Percentiles rank a stretch among this genome's conserved stretches.
phyloP scores from a whole-genome alignment of 1,284 basidiomycete species.

The Ustilago tritici region DNA sequence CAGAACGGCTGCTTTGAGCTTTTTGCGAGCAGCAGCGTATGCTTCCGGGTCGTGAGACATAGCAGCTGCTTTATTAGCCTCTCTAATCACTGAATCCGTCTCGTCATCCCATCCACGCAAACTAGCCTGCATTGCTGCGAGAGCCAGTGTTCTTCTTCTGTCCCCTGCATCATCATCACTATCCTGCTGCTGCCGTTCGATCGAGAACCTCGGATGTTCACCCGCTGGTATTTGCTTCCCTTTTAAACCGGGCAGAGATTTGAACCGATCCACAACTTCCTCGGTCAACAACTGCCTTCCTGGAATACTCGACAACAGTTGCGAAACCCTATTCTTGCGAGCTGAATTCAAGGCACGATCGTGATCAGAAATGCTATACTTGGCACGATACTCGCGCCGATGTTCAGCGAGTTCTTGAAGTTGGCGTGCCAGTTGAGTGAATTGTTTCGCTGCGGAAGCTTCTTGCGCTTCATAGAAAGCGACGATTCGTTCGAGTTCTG shows the following conservation, averaged over 20 bases:
- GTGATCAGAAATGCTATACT: constrained; percentile 35
- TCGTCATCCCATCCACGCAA: constrained; percentile 48
- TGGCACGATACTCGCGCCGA: constrained; percentile 58
- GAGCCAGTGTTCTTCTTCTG: constrained; percentile 54
- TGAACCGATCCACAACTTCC: constrained; percentile 27
- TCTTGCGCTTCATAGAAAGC: constrained; percentile 82
- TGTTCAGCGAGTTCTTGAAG: constrained; percentile 71
- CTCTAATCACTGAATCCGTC: constrained; percentile 45
- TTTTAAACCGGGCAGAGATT: constrained; percentile 11
- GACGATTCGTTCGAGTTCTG: constrained; percentile 57
- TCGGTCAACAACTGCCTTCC: constrained; percentile 14
- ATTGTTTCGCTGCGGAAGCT: constrained; percentile 76
- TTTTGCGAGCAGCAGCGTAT: constrained; percentile 84
- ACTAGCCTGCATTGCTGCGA: constrained; percentile 54
- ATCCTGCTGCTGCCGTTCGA: constrained; percentile 26
- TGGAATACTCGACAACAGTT: constrained; percentile 34
- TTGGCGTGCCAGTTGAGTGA: constrained; percentile 77
- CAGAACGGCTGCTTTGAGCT: constrained; percentile 82
- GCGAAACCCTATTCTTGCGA: constrained; percentile 19
- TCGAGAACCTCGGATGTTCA: constrained; percentile 10
- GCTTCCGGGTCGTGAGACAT: constrained; percentile 78
- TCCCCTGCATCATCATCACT: constrained; percentile 58
- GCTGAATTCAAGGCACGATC: constrained; percentile 14
- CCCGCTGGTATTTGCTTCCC: background rate
- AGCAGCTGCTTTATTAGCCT: constrained; percentile 60